Conservation (phyloP, 306 rosid species). For the Trifolium repens region DNA sequence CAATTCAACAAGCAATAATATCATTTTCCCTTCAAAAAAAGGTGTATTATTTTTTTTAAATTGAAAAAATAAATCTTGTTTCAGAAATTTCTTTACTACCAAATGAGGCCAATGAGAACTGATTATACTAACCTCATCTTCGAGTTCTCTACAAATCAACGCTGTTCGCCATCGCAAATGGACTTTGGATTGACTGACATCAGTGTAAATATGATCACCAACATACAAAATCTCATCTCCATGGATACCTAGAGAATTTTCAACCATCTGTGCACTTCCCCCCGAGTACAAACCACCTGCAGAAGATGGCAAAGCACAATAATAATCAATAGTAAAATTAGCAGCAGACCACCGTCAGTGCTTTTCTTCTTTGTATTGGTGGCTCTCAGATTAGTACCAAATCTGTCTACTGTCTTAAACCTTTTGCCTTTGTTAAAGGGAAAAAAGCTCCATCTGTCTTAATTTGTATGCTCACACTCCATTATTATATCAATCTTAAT, state of each 20-base stretch:
- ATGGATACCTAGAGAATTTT: constrained; percentile 77
- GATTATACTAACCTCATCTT: constrained; percentile 79
- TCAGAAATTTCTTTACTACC: constrained; percentile 13
- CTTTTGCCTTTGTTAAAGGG: not conserved
- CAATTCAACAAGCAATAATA: constrained; percentile 9
- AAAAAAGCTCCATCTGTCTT: not conserved
- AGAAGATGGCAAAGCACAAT: constrained; percentile 39
- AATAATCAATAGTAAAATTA: constrained; percentile 25
- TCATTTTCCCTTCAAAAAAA: not conserved
- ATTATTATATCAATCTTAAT: too few relatives aligned
- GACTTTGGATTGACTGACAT: constrained; percentile 95
- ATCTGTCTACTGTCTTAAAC: too few relatives aligned
- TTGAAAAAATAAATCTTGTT: constrained; percentile 4
- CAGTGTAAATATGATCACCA: constrained; percentile 98
- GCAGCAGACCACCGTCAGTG: not conserved
- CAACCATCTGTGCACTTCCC: constrained; percentile 97
- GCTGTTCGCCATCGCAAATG: constrained; percentile 98
- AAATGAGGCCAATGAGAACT: constrained; percentile 17
- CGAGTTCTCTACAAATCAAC: constrained; percentile 89
- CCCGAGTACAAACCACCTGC: constrained; percentile 97
- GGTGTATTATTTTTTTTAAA: constrained; percentile 7
- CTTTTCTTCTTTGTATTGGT: not conserved
- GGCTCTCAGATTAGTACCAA: too few relatives aligned
- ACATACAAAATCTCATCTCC: constrained; percentile 98
- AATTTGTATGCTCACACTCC: not conserved